Conservation (phyloP, 768 basidiomycete species). For the Serendipita sp. region DNA sequence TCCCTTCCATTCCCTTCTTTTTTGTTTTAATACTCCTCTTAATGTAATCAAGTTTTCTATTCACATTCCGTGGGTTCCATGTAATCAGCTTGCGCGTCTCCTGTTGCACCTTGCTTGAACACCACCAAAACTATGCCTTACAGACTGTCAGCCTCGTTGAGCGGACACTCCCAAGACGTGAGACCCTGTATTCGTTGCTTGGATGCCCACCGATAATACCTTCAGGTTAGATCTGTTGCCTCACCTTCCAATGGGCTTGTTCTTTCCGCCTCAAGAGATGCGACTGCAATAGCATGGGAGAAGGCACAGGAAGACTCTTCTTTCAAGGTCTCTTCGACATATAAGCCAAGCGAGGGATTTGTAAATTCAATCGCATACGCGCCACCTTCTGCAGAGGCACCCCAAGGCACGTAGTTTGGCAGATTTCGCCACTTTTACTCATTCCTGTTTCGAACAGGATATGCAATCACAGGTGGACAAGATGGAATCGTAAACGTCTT, state of each 20-base stretch:
- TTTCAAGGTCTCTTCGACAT: conserved; percentile 39
- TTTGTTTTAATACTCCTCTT: neutral
- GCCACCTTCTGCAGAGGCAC: conserved; percentile 47
- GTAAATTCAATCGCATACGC: conserved; percentile 74
- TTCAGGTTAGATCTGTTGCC: conserved; percentile 66
- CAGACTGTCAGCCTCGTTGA: conserved; percentile 59
- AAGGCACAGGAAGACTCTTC: conserved; percentile 30
- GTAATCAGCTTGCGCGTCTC: neutral
- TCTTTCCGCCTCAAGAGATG: conserved; percentile 83
- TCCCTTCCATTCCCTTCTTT: neutral
- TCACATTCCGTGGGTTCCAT: neutral
- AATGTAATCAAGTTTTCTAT: neutral
- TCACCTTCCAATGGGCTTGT: conserved; percentile 63
- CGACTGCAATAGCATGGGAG: conserved; percentile 78
- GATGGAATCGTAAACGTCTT: conserved; percentile 81
- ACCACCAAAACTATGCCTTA: conserved; percentile 36
- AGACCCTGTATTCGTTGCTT: conserved; percentile 19
- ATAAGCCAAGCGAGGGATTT: conserved; percentile 53
- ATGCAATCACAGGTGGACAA: conserved; percentile 74
- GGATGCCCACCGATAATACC: conserved; percentile 4
- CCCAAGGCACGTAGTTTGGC: conserved; percentile 19
- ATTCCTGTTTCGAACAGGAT: conserved; percentile 34
- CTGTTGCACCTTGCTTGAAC: neutral
- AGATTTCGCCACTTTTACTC: conserved; percentile 5
- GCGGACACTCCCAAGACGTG: conserved; percentile 60